Conservation (phyloP, 1,284 basidiomycete genomes). For the Thecaphora frezii region DNA sequence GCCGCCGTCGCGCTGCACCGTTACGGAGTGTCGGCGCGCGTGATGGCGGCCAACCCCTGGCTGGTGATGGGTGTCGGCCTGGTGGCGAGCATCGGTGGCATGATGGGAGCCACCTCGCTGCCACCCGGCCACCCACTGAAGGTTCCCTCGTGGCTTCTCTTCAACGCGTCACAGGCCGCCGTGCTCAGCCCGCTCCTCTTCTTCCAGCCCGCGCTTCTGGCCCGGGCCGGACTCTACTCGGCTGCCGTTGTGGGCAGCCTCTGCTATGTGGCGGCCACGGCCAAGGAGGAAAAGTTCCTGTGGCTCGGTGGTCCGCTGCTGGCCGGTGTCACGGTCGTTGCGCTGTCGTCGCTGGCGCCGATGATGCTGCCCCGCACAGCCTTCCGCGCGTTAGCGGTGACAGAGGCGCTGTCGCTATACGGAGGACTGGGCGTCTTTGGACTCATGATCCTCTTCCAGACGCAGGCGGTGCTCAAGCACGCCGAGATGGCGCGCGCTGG, state of each 20-base stretch:
- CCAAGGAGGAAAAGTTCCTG: conserved; percentile 79
- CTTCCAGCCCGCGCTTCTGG: conserved; percentile 78
- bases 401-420: conserved; percentile 74
- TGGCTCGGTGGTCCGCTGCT: conserved; percentile 71
- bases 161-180: conserved; percentile 83
- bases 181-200: conserved; percentile 71
- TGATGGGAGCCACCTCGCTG: conserved; percentile 58
- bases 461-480: conserved; percentile 77
- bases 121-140: conserved; percentile 58
- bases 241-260: conserved; percentile 77
- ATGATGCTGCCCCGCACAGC: conserved; percentile 78
- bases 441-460: conserved; percentile 83
- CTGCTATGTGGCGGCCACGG: conserved; percentile 85
- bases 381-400: conserved; percentile 72
- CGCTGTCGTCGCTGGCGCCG: conserved; percentile 79
- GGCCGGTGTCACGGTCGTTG: conserved; percentile 79
- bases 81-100: conserved; percentile 62
- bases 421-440: conserved; percentile 85
- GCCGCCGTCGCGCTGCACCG: conserved; percentile 77
- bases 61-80: conserved; percentile 78
- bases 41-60: conserved; percentile 85
- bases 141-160: conserved; percentile 63
- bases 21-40: conserved; percentile 72
- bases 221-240: conserved; percentile 86
- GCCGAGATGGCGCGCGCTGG: conserved; percentile 75